Base-by-base conservation (phyloP, 1,284 basidiomycete genomes). In the Albatrellus sp. region DNA sequence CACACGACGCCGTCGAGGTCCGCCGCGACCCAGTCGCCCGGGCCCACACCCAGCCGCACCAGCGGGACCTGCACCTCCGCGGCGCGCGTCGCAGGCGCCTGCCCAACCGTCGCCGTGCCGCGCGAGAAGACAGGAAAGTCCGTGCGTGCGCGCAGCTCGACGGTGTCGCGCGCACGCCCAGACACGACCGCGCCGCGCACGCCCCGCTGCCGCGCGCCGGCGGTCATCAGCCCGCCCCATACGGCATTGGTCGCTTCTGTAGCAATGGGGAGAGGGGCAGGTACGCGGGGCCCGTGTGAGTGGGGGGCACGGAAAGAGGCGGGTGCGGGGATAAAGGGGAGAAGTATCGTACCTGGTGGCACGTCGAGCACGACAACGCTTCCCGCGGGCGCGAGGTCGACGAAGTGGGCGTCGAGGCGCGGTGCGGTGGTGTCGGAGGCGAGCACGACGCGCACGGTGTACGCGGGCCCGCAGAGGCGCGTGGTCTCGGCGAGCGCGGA, bases 1-100 rank as follows among this genome's bases (percentile, higher is more conserved):
- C 82, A 86, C 1, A 97, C 88, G 0, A 94, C 90, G 0, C 93
- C 93, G 57, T 97, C 89, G 46, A 81, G 72, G 58, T 98, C 93
- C 12, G 80, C 91, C 13, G 94, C 61, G 32, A 97, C 73, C 66
- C 82, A 74, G 58, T 96, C 93, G 2, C 82, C 85, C 2, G 92
- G 87, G 17, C 76, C 58, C 3, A 97, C 72, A 1, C 60, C 70
- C 1, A 81, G 69, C 1, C 80, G 69, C 48, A 84, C 77, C 24
- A 54, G 51, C 0, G 89, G 76, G 1, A 88, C 65, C 54, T 91
- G 82, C 47, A 93, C 65, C 45, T 77, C 77, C 1, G 86, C 81
- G 0, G 89, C 84, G 7, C 90, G 77, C 2, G 90, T 90, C 56
- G 91, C 94, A 3, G 88, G 79, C 10, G 79, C 80, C 60, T 93